Percentiles rank a stretch among this genome's conserved stretches.
phyloP scores from a whole-genome alignment of 108 stramenopile species.

The Phaeodactylum tricornutum region DNA sequence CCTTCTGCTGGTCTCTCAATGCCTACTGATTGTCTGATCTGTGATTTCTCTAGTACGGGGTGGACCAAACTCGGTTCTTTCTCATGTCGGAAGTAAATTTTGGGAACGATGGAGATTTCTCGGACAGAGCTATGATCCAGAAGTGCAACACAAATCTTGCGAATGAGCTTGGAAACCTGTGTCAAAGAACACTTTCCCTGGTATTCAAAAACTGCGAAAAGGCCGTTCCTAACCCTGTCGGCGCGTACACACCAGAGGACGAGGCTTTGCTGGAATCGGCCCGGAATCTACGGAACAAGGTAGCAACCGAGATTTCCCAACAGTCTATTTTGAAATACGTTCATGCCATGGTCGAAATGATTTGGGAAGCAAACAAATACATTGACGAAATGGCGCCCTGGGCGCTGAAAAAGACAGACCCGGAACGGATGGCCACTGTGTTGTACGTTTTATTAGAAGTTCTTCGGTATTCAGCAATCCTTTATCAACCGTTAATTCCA shows the following conservation, averaged over 20 bases:
- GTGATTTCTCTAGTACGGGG: slow-evolving; percentile 54
- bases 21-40: slow-evolving; percentile 10
- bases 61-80: slow-evolving; percentile 90
- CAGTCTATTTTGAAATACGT: slow-evolving; percentile 81
- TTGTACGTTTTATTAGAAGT: slow-evolving; percentile 88
- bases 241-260: slow-evolving; percentile 51
- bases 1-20: too few species aligned
- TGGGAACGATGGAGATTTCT: slow-evolving; percentile 91
- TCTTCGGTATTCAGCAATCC: slow-evolving; percentile 71
- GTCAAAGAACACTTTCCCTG: slow-evolving; percentile 81
- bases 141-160: slow-evolving; percentile 84
- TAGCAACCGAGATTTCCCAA: slow-evolving; percentile 34
- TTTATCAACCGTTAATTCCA: slow-evolving; percentile 93
- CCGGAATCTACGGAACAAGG: slow-evolving; percentile 26
- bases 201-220: slow-evolving; percentile 81
- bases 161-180: slow-evolving; percentile 91
- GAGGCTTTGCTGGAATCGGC: slow-evolving; percentile 54
- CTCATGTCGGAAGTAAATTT: slow-evolving; percentile 85
- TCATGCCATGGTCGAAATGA: slow-evolving; percentile 66
- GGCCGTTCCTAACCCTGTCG: slow-evolving; percentile 42
- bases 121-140: slow-evolving; percentile 68
- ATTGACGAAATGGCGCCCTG: slow-evolving; percentile 89
- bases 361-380: slow-evolving; percentile 87
- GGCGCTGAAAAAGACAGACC: slow-evolving; percentile 82
- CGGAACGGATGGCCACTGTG: slow-evolving; percentile 72